These are phyloP conservation scores for Protomyces inouyei DNA, from an alignment of 1,139 yeast genomes.

Conservation along the genomic window DNA sequence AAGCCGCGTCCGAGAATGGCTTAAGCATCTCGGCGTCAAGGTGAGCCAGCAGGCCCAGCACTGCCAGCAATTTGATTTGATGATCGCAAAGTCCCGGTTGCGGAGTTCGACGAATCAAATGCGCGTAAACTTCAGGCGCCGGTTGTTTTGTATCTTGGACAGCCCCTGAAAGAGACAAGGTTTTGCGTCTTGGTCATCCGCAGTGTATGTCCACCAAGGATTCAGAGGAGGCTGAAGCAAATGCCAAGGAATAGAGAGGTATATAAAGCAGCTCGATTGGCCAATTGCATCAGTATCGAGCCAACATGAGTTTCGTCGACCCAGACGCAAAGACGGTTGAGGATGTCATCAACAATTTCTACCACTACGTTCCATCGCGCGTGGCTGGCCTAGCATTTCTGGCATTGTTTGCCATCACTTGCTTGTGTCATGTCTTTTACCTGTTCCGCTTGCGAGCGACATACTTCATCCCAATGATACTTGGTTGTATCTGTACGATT, in stretches of 20 bases:
- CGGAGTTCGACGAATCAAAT: not conserved
- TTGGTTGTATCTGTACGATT: not conserved
- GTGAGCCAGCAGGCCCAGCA: not conserved
- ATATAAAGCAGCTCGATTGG: not conserved
- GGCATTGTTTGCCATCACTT: not conserved
- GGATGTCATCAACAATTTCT: not conserved
- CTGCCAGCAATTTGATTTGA: not conserved
- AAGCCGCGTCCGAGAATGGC: not conserved
- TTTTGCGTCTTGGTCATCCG: not conserved
- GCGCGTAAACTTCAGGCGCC: not conserved
- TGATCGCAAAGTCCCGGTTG: not conserved
- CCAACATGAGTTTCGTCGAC: not conserved
- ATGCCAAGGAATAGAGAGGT: not conserved
- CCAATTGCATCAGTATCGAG: not conserved
- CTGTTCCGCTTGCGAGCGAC: conserved; percentile 2
- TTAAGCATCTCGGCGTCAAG: not conserved
- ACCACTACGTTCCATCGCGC: not conserved
- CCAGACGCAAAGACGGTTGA: not conserved
- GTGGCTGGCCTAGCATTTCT: not conserved
- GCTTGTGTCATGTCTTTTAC: not conserved
- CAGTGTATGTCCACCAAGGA: not conserved
- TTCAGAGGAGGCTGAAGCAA: not conserved
- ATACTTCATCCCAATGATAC: not conserved
- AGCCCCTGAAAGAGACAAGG: not conserved
- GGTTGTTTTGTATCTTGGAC: not conserved